Percentiles rank a stretch among this genome's conserved stretches.
Conservation (phyloP, 768 basidiomycete genomes). For the Podaxis pistillaris region DNA sequence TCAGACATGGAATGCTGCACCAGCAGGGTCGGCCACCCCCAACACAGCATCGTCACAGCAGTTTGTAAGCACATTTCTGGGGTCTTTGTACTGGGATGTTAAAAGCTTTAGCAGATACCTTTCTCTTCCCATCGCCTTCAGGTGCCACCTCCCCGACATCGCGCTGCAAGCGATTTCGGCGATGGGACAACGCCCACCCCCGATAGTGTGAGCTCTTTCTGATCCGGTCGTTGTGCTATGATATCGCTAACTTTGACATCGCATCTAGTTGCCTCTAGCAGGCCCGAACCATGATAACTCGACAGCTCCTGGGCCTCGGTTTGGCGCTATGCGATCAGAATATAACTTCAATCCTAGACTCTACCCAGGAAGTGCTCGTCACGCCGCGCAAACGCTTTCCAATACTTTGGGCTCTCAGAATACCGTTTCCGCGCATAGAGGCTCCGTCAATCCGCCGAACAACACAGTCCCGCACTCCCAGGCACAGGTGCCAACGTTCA, state of each 20-base stretch:
- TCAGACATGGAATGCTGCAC: background rate
- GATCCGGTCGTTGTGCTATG: background rate
- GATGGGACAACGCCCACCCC: background rate
- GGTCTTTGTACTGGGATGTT: background rate
- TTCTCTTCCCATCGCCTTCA: constrained; percentile 4
- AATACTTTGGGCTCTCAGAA: background rate
- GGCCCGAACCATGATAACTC: background rate
- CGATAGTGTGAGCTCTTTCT: background rate
- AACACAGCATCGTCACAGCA: background rate
- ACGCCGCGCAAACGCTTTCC: background rate
- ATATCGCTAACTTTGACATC: background rate
- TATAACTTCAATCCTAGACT: constrained; percentile 12
- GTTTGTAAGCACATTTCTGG: background rate
- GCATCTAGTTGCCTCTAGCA: background rate
- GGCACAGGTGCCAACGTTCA: background rate
- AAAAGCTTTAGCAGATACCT: constrained; percentile 1
- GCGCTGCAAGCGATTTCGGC: constrained; percentile 4
- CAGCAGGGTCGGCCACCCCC: background rate
- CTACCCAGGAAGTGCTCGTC: constrained; percentile 11
- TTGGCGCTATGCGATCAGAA: background rate
- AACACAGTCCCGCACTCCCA: background rate
- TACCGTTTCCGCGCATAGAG: background rate
- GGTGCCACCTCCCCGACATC: constrained; percentile 2
- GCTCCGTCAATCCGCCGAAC: background rate
- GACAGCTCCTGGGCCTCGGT: background rate